Evolutionary conservation across 495 filamentous ascomycete genomes (phyloP).

Genomic region (Clavariopsis aquatica): DNA sequence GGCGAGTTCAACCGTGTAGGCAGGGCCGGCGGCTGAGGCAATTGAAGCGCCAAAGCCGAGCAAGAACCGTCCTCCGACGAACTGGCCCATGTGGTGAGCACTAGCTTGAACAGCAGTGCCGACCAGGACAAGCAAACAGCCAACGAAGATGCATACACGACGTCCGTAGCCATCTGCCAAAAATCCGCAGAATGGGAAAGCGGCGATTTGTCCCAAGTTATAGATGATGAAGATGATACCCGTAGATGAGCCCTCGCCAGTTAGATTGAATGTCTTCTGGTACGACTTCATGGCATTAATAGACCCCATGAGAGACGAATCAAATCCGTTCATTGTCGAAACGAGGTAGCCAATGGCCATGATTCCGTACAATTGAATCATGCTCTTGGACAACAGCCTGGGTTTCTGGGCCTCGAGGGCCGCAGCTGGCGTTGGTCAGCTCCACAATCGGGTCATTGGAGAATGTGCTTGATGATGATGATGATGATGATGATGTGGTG

Average conservation of each 20-base stretch:
- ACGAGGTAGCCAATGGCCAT: conserved; percentile 32
- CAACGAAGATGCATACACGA: conserved; percentile 31
- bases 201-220: conserved; percentile 20
- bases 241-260: conserved; percentile 11
- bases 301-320: conserved; percentile 28
- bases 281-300: conserved; percentile 24
- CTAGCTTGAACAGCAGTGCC: conserved; percentile 21
- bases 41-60: conserved; percentile 20
- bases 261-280: conserved; percentile 17
- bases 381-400: conserved; percentile 48
- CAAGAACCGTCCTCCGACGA: conserved; percentile 18
- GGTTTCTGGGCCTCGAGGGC: conserved; percentile 50
- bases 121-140: conserved; percentile 19
- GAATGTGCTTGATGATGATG: too few species aligned
- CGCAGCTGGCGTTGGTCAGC: conserved; percentile 41
- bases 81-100: conserved; percentile 11
- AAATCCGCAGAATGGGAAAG: conserved; percentile 29
- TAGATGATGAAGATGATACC: conserved; percentile 24
- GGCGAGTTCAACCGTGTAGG: conserved; percentile 15
- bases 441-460: not conserved
- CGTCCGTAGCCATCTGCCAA: conserved; percentile 33
- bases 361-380: conserved; percentile 43
- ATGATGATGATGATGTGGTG: too few species aligned
- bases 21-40: conserved; percentile 15
- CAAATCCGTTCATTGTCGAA: conserved; percentile 33